Conservation (phyloP, 306 rosid species). For the Prunus campanulata region DNA sequence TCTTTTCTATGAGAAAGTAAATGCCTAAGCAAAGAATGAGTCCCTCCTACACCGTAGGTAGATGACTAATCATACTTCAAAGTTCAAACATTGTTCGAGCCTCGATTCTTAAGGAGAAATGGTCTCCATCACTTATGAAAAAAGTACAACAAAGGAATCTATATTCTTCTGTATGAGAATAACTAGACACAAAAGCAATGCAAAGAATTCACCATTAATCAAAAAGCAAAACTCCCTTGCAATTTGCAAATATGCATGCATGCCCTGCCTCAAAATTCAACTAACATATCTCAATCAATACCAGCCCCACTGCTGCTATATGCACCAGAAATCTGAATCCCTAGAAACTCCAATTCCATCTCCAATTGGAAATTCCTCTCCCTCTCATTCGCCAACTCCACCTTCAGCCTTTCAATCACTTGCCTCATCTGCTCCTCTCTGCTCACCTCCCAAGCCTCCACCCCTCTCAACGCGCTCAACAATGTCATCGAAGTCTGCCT, state of each 20-base stretch:
- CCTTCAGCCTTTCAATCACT: slow-evolving; percentile 25
- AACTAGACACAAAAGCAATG: not conserved
- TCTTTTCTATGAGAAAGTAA: not conserved
- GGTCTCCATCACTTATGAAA: too few relatives aligned
- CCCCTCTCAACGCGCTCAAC: slow-evolving; percentile 19
- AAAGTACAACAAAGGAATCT: not conserved
- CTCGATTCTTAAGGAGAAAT: not conserved
- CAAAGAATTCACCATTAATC: not conserved
- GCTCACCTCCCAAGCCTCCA: slow-evolving; percentile 2
- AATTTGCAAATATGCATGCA: not conserved
- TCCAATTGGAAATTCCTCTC: slow-evolving; percentile 29
- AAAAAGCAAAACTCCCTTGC: not conserved
- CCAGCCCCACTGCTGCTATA: too few relatives aligned
- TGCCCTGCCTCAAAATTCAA: not conserved
- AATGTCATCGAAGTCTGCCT: slow-evolving; percentile 13
- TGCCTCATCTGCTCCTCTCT: slow-evolving; percentile 31
- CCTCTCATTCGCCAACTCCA: slow-evolving; percentile 37
- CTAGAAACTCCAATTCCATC: too few relatives aligned
- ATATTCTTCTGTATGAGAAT: not conserved
- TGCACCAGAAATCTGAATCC: too few relatives aligned
- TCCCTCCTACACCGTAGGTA: not conserved
- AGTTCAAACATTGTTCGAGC: not conserved
- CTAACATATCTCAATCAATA: not conserved
- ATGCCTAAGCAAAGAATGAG: not conserved
- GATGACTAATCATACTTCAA: not conserved